A percentile compares a stretch with the other conserved stretches of the same genome.
Conservation (phyloP, 1,139 yeast genomes). For the Magnusiomyces sp. region DNA sequence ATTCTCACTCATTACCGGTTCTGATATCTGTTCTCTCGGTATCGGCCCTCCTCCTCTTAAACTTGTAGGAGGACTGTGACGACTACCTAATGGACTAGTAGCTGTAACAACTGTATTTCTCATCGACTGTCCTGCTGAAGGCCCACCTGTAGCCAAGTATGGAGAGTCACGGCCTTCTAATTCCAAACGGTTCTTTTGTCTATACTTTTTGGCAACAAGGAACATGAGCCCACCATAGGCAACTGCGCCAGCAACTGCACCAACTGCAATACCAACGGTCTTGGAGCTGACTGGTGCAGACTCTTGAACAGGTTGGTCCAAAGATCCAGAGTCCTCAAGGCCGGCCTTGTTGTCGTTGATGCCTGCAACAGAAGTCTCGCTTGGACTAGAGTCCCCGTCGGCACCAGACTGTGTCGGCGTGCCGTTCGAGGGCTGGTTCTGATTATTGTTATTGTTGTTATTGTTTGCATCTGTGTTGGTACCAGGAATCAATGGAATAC, state of each 20-base stretch:
- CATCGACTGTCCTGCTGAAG: no score
- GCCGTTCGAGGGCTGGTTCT: constrained; percentile 9
- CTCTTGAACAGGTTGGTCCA: constrained; percentile 27
- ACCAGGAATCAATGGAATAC: constrained; percentile 29
- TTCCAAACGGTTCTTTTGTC: constrained; percentile 19
- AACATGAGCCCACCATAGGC: constrained; percentile 32
- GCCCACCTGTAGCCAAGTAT: constrained; percentile 13
- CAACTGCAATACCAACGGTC: constrained; percentile 35
- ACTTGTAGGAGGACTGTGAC: neutral
- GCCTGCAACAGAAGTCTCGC: neutral
- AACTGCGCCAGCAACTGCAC: constrained; percentile 33
- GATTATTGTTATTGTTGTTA: constrained; percentile 4
- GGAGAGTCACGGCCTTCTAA: constrained; percentile 14
- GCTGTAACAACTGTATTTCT: neutral
- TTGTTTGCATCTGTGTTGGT: constrained; percentile 9
- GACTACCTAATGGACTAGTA: neutral
- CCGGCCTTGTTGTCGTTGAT: constrained; percentile 7
- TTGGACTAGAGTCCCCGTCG: neutral
- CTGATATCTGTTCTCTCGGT: constrained; percentile 27
- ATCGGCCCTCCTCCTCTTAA: constrained; percentile 11
- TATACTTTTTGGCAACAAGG: constrained; percentile 27
- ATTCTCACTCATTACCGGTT: constrained; percentile 35
- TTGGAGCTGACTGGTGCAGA: constrained; percentile 23
- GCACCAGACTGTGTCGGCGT: constrained; percentile 13
- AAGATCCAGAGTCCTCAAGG: constrained; percentile 26